Evolutionary conservation across 2,329 filamentous ascomycete species (phyloP).

Genomic region (Neodidymelliopsis sp.): DNA sequence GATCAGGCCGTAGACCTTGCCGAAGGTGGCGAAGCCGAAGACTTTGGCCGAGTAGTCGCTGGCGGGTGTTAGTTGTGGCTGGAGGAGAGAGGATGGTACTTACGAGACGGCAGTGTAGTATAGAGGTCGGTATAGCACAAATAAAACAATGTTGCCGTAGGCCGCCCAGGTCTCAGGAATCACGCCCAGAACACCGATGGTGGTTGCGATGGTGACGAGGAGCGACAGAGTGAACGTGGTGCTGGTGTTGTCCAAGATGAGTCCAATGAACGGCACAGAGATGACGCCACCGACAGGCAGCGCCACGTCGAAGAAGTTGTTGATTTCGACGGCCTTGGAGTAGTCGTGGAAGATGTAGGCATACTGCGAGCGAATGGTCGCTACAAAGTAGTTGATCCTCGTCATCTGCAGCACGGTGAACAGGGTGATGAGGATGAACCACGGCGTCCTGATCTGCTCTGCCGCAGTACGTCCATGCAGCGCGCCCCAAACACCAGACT

Average conservation of each 20-base stretch:
- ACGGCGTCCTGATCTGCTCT: constrained; percentile 78
- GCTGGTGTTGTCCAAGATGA: constrained; percentile 77
- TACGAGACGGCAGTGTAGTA: constrained; percentile 88
- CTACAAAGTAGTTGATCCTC: constrained; percentile 91
- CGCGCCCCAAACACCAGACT: constrained; percentile 84
- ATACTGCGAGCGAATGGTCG: constrained; percentile 85
- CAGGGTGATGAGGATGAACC: constrained; percentile 84
- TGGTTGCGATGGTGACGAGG: constrained; percentile 74
- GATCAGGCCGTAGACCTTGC: constrained; percentile 90
- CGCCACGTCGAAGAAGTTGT: constrained; percentile 86
- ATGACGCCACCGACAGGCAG: constrained; percentile 83
- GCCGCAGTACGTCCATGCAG: constrained; percentile 76
- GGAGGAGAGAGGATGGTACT: constrained; percentile 28
- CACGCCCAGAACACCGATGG: constrained; percentile 78
- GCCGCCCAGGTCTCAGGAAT: constrained; percentile 75
- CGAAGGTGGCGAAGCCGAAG: constrained; percentile 89
- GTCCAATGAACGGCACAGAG: constrained; percentile 86
- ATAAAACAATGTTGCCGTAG: constrained; percentile 78
- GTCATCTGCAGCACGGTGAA: constrained; percentile 76
- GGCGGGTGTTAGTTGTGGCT: constrained; percentile 6
- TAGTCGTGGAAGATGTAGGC: constrained; percentile 72
- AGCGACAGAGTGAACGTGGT: constrained; percentile 74
- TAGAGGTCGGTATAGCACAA: constrained; percentile 84
- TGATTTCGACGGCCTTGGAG: constrained; percentile 71
- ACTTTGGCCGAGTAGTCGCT: constrained; percentile 88